Base-by-base conservation (phyloP, 176 grass and related monocot species). In the Aegilops umbellulata region DNA sequence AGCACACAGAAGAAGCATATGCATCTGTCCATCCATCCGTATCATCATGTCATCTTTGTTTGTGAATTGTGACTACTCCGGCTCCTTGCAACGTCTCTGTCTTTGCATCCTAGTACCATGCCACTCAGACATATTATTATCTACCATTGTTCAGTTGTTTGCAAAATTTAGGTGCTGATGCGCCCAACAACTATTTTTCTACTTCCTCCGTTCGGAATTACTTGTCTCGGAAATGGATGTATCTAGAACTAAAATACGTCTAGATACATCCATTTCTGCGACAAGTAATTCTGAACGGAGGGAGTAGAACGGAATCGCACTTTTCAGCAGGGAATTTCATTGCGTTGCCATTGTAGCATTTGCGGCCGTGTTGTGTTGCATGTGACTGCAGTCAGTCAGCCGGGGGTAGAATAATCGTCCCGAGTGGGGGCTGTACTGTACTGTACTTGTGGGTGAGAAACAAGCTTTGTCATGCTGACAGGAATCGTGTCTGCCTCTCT, bases 11-110 rank as follows among this genome's bases (percentile, higher is more conserved):
- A 69, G 14, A 46, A 8, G 51, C 12, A 23, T 34, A 14, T 41
- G 38, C 0, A 68, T 63, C 8, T 46, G 3, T 60, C 60, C 25
- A 19, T 44, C 8, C 9, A 10, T 65, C 60, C n/a, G n/a, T n/a
- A 26, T 25, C 22, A 23, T 74, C 10, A 6, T 88, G 22, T 10
- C 41, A 25, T 65, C 25, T 15, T 30, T 46, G 42, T 6, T 65
- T 42, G 71, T 66, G 38, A 41, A 10, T 41, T 41, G 38, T 10
- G 39, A 16, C 34, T 35, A 4, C 31, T 32, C 4, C 7, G 32
- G 69, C 30, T 90, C 29, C 83, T 86, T 90, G 78, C 88, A 13
- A 76, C 16, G 69, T 85, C 88, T 47, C 44, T 89, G 25, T 84
- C 42, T 60, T 41, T 17, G 58, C 80, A 80, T 75, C 13, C 39